A percentile compares a stretch with the other conserved stretches of the same genome.
Evolutionary conservation across 306 rosid genomes (phyloP).

Genomic region (Astragalus membranaceus): DNA sequence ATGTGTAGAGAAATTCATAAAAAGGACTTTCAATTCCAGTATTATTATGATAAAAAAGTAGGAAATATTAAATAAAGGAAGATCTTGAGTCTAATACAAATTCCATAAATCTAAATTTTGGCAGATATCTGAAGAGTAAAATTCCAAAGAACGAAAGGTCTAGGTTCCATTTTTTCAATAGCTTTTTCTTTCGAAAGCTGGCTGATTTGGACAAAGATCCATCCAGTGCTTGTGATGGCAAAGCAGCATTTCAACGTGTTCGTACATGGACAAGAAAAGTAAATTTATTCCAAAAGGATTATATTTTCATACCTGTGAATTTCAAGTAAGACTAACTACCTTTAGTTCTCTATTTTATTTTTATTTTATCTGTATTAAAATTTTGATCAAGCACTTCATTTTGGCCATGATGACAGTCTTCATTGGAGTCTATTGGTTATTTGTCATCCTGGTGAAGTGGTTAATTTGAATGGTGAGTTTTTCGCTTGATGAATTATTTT

Average conservation of each 20-base stretch:
- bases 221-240: constrained; percentile 54
- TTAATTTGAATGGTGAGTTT: constrained; percentile 46
- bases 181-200: constrained; percentile 80
- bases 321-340: constrained; percentile 53
- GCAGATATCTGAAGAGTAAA: constrained; percentile 70
- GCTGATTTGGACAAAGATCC: constrained; percentile 79
- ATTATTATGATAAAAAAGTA: neutral
- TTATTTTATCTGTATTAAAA: constrained; percentile 14
- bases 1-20: neutral
- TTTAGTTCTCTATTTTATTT: constrained; percentile 3
- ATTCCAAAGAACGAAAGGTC: constrained; percentile 44
- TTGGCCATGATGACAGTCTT: constrained; percentile 41
- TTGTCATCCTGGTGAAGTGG: constrained; percentile 73
- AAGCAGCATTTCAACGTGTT: constrained; percentile 78
- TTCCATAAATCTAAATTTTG: constrained; percentile 9
- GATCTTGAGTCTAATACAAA: neutral
- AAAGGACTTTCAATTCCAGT: neutral
- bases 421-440: constrained; percentile 86
- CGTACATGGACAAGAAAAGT: constrained; percentile 88
- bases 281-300: constrained; percentile 72
- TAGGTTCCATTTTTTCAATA: constrained; percentile 68
- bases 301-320: constrained; percentile 79
- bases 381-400: constrained; percentile 18
- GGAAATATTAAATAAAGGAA: neutral
- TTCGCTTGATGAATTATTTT: neutral